Evolutionary conservation across 176 grass and related monocot species (phyloP).

Genomic region (Juncus effusus): DNA sequence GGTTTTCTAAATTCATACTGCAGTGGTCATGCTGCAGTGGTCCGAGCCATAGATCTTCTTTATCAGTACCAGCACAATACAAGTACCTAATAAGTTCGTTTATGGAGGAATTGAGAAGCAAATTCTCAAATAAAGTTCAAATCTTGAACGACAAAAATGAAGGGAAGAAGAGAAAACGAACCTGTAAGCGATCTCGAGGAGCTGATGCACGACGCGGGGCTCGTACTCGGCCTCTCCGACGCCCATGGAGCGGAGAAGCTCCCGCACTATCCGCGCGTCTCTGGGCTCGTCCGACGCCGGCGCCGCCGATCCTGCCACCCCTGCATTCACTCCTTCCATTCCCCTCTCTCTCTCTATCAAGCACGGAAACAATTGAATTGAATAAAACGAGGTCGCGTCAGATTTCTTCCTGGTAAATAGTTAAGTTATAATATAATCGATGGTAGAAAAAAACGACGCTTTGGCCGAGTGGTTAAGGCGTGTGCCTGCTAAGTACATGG

Average conservation of each 20-base stretch:
- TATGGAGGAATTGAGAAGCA: too few relatives aligned
- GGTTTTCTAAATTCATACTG: too few relatives aligned
- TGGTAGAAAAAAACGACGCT: constrained; percentile 29
- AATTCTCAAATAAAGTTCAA: too few relatives aligned
- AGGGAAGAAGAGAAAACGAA: not conserved
- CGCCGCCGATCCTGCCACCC: constrained; percentile 18
- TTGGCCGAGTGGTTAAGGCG: constrained; percentile 99
- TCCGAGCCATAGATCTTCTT: too few relatives aligned
- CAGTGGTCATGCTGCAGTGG: too few relatives aligned
- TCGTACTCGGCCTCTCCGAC: constrained; percentile 85
- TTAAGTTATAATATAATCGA: not conserved
- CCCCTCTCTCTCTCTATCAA: not conserved
- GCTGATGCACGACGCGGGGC: constrained; percentile 84
- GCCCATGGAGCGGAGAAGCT: constrained; percentile 95
- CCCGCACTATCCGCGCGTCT: constrained; percentile 72
- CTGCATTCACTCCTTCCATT: constrained; percentile 15
- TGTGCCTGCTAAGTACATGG: constrained; percentile 99
- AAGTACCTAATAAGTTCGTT: too few relatives aligned
- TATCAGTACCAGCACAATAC: too few relatives aligned
- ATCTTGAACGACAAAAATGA: not conserved
- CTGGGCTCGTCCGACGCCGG: constrained; percentile 54
- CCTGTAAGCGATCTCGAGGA: constrained; percentile 86
- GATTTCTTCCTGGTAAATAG: not conserved
- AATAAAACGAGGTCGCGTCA: too few relatives aligned
- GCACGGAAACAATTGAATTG: not conserved